Evolutionary conservation across 2,329 filamentous ascomycete genomes (phyloP).

Genomic region (Capronia americana): DNA sequence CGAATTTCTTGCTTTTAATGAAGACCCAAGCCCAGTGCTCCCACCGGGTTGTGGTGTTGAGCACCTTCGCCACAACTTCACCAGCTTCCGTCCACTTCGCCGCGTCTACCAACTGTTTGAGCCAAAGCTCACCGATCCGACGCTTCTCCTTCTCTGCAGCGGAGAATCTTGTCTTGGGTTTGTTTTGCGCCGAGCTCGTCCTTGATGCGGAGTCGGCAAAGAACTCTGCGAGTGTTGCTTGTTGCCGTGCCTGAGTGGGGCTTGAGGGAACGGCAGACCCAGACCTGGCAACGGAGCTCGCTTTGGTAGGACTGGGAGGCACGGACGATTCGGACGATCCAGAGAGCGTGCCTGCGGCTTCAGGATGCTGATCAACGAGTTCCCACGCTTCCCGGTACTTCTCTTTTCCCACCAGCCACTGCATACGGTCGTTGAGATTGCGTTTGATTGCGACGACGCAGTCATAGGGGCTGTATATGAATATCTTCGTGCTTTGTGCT

Average conservation of each 20-base stretch:
- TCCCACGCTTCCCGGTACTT: conserved; percentile 88
- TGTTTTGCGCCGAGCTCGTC: conserved; percentile 60
- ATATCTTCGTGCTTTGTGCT: conserved; percentile 75
- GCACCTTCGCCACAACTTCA: conserved; percentile 78
- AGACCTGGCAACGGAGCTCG: conserved; percentile 37
- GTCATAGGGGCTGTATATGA: conserved; percentile 95
- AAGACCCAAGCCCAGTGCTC: conserved; percentile 97
- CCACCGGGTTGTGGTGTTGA: conserved; percentile 81
- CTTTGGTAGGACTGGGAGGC: conserved; percentile 49
- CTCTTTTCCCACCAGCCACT: conserved; percentile 82
- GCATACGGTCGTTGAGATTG: conserved; percentile 82
- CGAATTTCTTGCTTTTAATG: conserved; percentile 81
- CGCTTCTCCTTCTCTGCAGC: conserved; percentile 84
- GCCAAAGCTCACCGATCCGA: conserved; percentile 89
- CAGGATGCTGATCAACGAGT: conserved; percentile 84
- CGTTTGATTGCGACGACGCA: conserved; percentile 91
- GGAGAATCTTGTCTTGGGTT: conserved; percentile 55
- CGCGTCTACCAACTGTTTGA: conserved; percentile 79
- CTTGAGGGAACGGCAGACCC: conserved; percentile 42
- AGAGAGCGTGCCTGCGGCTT: conserved; percentile 58
- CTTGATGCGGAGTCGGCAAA: conserved; percentile 74
- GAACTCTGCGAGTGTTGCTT: conserved; percentile 66
- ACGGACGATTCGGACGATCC: conserved; percentile 48
- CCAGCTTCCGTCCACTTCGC: conserved; percentile 80
- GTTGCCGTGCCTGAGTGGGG: conserved; percentile 45